Evolutionary conservation across 768 basidiomycete genomes (phyloP).

Genomic region (Trametes cubensis): DNA sequence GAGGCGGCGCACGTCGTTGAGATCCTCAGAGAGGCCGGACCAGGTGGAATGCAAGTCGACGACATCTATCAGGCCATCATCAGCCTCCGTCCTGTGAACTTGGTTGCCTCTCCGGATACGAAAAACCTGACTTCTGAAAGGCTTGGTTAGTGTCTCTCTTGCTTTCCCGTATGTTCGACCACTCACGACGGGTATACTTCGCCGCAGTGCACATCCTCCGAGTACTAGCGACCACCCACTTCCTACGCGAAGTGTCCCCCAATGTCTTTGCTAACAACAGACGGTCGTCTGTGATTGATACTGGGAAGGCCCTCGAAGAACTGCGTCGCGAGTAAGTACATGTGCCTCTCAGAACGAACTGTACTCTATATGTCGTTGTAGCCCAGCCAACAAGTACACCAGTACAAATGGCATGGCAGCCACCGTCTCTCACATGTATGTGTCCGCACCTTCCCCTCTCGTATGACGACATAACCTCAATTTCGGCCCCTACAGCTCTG

Average conservation of each 20-base stretch:
- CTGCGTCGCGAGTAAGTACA: constrained; percentile 7
- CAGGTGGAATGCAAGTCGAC: constrained; percentile 2
- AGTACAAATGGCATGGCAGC: constrained; percentile 69
- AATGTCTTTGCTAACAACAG: constrained; percentile 29
- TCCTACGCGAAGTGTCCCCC: constrained; percentile 26
- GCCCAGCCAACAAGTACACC: constrained; percentile 66
- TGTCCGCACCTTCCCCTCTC: not conserved
- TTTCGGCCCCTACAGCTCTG: no score
- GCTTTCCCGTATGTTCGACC: not conserved
- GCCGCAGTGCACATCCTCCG: constrained; percentile 21
- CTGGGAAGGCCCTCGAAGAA: constrained; percentile 15
- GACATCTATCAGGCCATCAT: not conserved
- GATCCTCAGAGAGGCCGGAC: constrained; percentile 49
- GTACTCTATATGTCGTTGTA: constrained; percentile 26
- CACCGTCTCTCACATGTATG: constrained; percentile 68
- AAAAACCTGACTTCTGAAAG: not conserved
- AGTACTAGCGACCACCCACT: constrained; percentile 27
- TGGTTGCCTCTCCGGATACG: constrained; percentile 13
- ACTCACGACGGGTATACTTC: not conserved
- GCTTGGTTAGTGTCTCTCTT: not conserved
- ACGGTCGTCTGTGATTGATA: constrained; percentile 18
- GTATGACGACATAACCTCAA: not conserved
- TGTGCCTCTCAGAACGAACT: no score
- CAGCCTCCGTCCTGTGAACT: not conserved
- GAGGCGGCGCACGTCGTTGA: constrained; percentile 74